phyloP scores from a whole-genome alignment of 164 flowering plant species.

The Berberis vulgaris region DNA sequence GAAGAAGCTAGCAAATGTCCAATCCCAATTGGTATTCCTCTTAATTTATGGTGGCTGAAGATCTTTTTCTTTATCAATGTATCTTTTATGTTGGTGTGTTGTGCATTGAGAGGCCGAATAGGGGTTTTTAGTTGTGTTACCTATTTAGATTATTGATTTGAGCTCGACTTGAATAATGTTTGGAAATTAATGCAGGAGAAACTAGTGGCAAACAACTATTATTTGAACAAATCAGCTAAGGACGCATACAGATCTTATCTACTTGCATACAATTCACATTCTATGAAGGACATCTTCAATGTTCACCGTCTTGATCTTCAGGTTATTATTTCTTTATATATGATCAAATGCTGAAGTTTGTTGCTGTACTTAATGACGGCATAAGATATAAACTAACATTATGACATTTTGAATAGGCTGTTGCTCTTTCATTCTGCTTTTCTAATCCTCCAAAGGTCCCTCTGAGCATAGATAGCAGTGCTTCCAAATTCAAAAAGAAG shows the following conservation, averaged over 20 bases:
- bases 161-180: background rate
- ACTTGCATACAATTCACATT: constrained; percentile 83
- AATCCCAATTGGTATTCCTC: constrained; percentile 62
- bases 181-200: constrained; percentile 49
- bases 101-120: too few species aligned
- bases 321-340: constrained; percentile 31
- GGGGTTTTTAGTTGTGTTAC: too few species aligned
- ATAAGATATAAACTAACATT: background rate
- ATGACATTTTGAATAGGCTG: constrained; percentile 37
- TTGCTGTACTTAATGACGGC: background rate
- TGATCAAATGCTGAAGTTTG: background rate
- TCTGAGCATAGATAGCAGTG: constrained; percentile 64
- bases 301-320: constrained; percentile 81
- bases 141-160: too few species aligned
- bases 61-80: background rate
- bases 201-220: constrained; percentile 57
- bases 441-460: constrained; percentile 74
- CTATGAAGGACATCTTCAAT: constrained; percentile 84
- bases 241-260: constrained; percentile 88
- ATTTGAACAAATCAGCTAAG: constrained; percentile 76
- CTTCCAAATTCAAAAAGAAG: constrained; percentile 77
- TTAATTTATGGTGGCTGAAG: background rate
- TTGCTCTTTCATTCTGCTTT: constrained; percentile 88
- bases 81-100: background rate
- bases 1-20: constrained; percentile 72